Evolutionary conservation across 2,329 filamentous ascomycete genomes (phyloP), one percentile per base, ranked within the genome.

Genomic region (Cladosporium oxysporum): DNA sequence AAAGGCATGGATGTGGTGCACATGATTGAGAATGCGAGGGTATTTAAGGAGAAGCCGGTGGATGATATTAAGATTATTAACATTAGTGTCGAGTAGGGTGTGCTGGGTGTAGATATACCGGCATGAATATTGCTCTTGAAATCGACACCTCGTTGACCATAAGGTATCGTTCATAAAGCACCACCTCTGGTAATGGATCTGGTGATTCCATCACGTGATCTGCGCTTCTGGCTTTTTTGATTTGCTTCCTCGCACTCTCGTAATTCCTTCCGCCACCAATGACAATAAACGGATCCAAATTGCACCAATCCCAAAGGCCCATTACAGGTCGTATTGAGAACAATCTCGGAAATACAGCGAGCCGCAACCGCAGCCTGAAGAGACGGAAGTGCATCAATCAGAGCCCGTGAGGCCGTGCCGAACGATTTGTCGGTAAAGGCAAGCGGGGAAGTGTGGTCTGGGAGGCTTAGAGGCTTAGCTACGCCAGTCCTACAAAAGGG

Each of bases 41-140:
- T 93, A 4, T 89, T 91, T 78, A 90, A 90, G 83, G 96, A 99
- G 81, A 96, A 94, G 82, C 95, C 95, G 0, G 91, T 96, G 78
- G 93, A 97, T 74, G 95, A 99, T 77, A 93, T 99, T 74, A 98
- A 97, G 81, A 96, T 99, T 71, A 87, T 99, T 66, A 97, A 91
- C 76, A 96, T 99, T 72, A 74, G 68, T 63, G 66, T 75, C 31
- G 63, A 44, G 4, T 65, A 33, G 8, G 5, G 28, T n/a, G 28
- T 29, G 10, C 12, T 55, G 18, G 3, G n/a, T 29, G 28, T 55
- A 55, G 52, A 33, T 21, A 21, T 21, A 47, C 2, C 5, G n/a
- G 8, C n/a, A 12, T 47, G n/a, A n/a, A 47, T 10, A 5, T 5
- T 21, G n/a, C 21, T 21, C n/a, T n/a, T 10, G 18, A 21, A 21